Percentiles rank a stretch among this genome's conserved stretches.
phyloP scores from a whole-genome alignment of 1,284 basidiomycete species.

The Cryptococcus amylolentus region DNA sequence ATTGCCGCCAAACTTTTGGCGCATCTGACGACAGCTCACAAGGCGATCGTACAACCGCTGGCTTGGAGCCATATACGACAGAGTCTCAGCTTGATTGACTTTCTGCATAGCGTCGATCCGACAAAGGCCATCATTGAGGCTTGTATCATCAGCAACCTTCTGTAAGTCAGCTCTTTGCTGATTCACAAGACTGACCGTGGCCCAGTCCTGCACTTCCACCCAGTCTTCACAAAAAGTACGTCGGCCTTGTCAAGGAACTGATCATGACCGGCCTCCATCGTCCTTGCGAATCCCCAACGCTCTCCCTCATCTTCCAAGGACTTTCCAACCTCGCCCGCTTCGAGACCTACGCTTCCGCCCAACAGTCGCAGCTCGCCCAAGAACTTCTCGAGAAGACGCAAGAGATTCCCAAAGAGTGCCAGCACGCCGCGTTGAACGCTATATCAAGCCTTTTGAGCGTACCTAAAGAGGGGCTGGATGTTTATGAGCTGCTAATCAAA shows the following conservation, averaged over 20 bases:
- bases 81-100: conserved; percentile 72
- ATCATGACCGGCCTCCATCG: conserved; percentile 30
- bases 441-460: conserved; percentile 28
- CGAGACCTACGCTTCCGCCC: conserved; percentile 24
- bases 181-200: neutral
- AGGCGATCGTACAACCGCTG: conserved; percentile 67
- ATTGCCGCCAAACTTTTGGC: conserved; percentile 39
- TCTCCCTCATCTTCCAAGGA: conserved; percentile 37
- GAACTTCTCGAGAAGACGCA: conserved; percentile 36
- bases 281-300: conserved; percentile 19
- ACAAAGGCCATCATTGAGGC: conserved; percentile 54
- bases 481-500: conserved; percentile 31
- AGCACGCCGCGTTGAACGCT: conserved; percentile 37
- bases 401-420: conserved; percentile 37
- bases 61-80: conserved; percentile 50
- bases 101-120: conserved; percentile 62
- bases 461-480: conserved; percentile 30
- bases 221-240: conserved; percentile 36
- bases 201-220: conserved; percentile 30
- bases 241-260: conserved; percentile 33
- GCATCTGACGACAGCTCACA: conserved; percentile 57
- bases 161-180: conserved; percentile 47
- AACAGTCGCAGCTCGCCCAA: conserved; percentile 29
- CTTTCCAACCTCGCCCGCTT: conserved; percentile 38
- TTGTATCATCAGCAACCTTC: conserved; percentile 53